These are phyloP conservation scores for Bisporella sp. DNA, from an alignment of 2,329 filamentous ascomycete genomes.

Conservation along the genomic window DNA sequence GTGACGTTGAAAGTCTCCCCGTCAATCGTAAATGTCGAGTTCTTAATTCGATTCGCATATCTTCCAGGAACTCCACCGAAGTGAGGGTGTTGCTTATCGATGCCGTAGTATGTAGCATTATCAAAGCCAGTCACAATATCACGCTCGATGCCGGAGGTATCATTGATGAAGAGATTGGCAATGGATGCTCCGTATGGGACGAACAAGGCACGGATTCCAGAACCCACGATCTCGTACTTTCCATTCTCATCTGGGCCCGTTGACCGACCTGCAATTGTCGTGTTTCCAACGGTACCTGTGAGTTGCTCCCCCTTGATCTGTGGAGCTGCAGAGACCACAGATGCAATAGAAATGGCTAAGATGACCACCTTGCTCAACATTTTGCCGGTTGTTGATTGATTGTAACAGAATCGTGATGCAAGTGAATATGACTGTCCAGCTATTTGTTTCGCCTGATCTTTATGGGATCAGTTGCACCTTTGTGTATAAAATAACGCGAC, in stretches of 20 bases:
- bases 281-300: conserved; percentile 21
- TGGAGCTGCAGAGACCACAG: conserved; percentile 4
- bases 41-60: conserved; percentile 77
- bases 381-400: neutral
- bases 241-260: conserved; percentile 45
- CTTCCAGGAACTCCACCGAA: conserved; percentile 67
- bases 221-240: conserved; percentile 66
- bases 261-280: conserved; percentile 15
- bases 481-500: too few relatives aligned
- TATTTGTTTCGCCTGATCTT: too few relatives aligned
- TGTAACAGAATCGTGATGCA: too few relatives aligned
- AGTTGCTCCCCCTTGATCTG: conserved; percentile 15
- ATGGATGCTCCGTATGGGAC: conserved; percentile 70
- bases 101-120: conserved; percentile 63
- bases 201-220: conserved; percentile 61
- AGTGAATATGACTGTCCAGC: too few relatives aligned
- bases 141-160: conserved; percentile 59
- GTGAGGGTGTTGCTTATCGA: conserved; percentile 61
- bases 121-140: conserved; percentile 71
- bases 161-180: conserved; percentile 63
- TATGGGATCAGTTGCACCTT: too few relatives aligned
- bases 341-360: conserved; percentile 6
- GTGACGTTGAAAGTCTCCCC: conserved; percentile 50
- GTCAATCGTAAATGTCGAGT: conserved; percentile 65
- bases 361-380: conserved; percentile 4